Conservation (phyloP, 2,329 filamentous ascomycete genomes). For the Monilinia fructigena region DNA sequence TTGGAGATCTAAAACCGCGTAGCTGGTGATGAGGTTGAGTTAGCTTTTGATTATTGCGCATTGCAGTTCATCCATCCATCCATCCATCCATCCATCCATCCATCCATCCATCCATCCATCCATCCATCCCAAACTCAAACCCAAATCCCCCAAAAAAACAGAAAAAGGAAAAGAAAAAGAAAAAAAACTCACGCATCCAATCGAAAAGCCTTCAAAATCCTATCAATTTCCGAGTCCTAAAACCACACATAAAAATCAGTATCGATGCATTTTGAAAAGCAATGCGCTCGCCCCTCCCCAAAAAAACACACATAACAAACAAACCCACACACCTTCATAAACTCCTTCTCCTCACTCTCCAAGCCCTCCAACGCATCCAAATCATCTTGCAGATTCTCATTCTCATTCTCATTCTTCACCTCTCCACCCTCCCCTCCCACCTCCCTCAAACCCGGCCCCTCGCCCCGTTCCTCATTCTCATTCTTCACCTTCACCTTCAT, state of each 20-base stretch:
- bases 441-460: not conserved
- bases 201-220: constrained; percentile 87
- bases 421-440: not conserved
- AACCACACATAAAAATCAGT: not conserved
- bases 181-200: constrained; percentile 60
- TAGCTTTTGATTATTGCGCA: constrained; percentile 4
- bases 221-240: constrained; percentile 91
- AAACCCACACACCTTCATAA: constrained; percentile 70
- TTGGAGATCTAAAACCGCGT: constrained; percentile 92
- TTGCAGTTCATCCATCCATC: not conserved
- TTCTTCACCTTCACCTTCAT: too few species aligned
- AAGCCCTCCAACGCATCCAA: constrained; percentile 77
- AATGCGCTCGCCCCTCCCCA: not conserved
- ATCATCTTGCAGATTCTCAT: constrained; percentile 49
- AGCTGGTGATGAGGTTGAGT: constrained; percentile 50
- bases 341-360: constrained; percentile 83
- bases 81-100: too few species aligned
- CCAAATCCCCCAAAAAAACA: too few species aligned
- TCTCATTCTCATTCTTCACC: too few species aligned
- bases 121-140: not conserved
- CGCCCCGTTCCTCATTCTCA: not conserved
- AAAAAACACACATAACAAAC: not conserved
- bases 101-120: too few species aligned
- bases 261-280: constrained; percentile 21
- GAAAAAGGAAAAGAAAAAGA: not conserved